Evolutionary conservation across 2,329 filamentous ascomycete species (phyloP).

Genomic region (Pseudogymnoascus sp.): DNA sequence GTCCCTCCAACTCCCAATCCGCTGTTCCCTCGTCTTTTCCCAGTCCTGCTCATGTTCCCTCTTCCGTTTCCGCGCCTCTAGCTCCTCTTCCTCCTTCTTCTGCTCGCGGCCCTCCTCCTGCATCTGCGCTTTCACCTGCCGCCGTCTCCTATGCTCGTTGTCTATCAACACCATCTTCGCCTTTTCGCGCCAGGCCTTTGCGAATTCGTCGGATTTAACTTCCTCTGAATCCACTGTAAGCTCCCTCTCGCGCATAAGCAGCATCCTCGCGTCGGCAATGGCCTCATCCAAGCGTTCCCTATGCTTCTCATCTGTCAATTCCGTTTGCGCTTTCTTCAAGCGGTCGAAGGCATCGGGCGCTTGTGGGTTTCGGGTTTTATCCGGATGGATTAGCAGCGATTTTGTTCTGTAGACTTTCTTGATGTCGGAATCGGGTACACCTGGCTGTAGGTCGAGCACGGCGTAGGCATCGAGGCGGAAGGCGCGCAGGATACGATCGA

Average conservation of each 20-base stretch:
- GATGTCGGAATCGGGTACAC: constrained; percentile 92
- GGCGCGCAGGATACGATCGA: constrained; percentile 84
- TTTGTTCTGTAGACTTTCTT: constrained; percentile 91
- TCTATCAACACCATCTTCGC: constrained; percentile 84
- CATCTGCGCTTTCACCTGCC: constrained; percentile 89
- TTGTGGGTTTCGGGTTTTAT: constrained; percentile 86
- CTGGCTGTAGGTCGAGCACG: constrained; percentile 89
- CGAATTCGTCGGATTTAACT: constrained; percentile 75
- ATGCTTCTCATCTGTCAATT: constrained; percentile 89
- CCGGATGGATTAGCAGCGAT: constrained; percentile 96
- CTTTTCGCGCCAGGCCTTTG: constrained; percentile 82
- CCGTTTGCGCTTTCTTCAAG: constrained; percentile 86
- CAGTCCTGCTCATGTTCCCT: constrained; percentile 90
- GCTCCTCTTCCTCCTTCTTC: constrained; percentile 75
- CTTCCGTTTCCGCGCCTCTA: constrained; percentile 74
- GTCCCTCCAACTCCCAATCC: constrained; percentile 89
- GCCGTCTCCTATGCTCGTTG: constrained; percentile 74
- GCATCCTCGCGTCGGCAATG: constrained; percentile 90
- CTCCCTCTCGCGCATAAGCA: constrained; percentile 89
- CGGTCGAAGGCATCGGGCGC: constrained; percentile 96
- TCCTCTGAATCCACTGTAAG: constrained; percentile 86
- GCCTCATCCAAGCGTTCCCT: constrained; percentile 83
- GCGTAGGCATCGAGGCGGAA: constrained; percentile 82
- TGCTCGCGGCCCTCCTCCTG: constrained; percentile 91
- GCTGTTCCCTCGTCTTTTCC: constrained; percentile 84